Base-by-base conservation (phyloP, 495 filamentous ascomycete genomes). In the Penicillium coprophilum region DNA sequence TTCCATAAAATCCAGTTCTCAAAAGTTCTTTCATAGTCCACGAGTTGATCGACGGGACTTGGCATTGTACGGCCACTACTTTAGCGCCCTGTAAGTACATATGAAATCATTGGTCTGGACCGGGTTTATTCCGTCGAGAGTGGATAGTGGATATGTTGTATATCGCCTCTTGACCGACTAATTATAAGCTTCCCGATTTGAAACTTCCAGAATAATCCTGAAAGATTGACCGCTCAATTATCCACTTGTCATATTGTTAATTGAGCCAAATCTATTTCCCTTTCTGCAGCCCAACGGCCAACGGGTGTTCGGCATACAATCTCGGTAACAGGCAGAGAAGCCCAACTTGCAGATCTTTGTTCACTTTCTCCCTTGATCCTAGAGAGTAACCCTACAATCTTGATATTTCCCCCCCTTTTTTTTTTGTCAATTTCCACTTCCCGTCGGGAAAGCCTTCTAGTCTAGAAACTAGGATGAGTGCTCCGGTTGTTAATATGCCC, bases 271-370 rank as follows among this genome's bases (percentile, higher is more conserved):
- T 46, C 38, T 27, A 27, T 17, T 52, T 39, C 23, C 23, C n/a
- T 40, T 23, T 31, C 51, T 62, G 52, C 47, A 60, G 57, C 48
- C 62, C 50, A 56, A 49, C 53, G 44, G 53, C 34, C 44, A 55
- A 59, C 59, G 56, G 56, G 56, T 53, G 56, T 43, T 47, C 59
- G 59, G 59, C 62, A 62, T 64, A 48, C 17, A 38, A 46, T 46
- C 31, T 56, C 56, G 50, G 46, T 23, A 56, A 44, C 28, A 23
- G 52, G 30, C 55, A 43, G 20, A 47, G 52, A 38, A 44, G 40
- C 38, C 41, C 47, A 50, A 38, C 24, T 54, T 40, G 52, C 46
- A 46, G 44, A 32, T 48, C 48, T 46, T 55, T 60, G 63, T 53
- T 52, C 45, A 21, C 30, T 43, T 48, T 45, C 49, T 61, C 50